Percentiles rank a stretch among this genome's conserved stretches.
These are phyloP conservation scores for Adansonia madagascariensis DNA, from an alignment of 441 rosid species.

Conservation along the genomic window DNA sequence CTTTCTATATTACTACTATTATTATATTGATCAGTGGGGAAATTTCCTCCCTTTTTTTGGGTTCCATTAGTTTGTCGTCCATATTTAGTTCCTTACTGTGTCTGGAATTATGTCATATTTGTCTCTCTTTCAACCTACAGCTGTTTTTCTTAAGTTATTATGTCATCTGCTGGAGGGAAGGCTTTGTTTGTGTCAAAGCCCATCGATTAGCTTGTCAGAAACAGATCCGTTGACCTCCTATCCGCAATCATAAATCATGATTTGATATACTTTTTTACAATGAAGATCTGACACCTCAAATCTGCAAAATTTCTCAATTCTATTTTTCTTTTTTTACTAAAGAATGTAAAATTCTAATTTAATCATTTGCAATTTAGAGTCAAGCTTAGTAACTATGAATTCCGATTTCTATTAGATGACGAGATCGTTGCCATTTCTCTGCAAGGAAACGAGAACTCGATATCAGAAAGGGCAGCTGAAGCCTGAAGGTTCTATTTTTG, in stretches of 20 bases:
- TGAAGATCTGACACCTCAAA: neutral
- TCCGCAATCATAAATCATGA: neutral
- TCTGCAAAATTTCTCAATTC: neutral
- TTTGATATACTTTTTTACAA: neutral
- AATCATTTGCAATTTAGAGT: too few relatives aligned
- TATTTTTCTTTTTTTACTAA: too few relatives aligned
- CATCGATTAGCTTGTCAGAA: neutral
- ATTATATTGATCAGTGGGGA: too few relatives aligned
- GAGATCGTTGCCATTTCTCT: neutral
- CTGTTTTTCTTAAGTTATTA: neutral
- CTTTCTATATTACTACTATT: too few relatives aligned
- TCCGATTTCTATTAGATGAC: neutral
- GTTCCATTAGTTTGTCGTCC: too few relatives aligned
- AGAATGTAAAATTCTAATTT: too few relatives aligned
- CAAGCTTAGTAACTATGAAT: neutral
- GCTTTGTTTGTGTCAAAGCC: neutral
- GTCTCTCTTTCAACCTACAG: neutral
- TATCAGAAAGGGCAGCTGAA: too few relatives aligned
- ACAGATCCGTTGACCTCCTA: too few relatives aligned
- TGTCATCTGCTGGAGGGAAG: neutral
- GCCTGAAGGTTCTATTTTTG: too few relatives aligned
- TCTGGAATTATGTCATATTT: neutral
- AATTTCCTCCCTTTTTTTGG: neutral
- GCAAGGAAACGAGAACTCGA: neutral
- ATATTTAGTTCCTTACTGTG: neutral